Evolutionary conservation across 2,329 filamentous ascomycete genomes (phyloP), one percentile per base, ranked within the genome.

Genomic region (Hyphodiscus sp.): DNA sequence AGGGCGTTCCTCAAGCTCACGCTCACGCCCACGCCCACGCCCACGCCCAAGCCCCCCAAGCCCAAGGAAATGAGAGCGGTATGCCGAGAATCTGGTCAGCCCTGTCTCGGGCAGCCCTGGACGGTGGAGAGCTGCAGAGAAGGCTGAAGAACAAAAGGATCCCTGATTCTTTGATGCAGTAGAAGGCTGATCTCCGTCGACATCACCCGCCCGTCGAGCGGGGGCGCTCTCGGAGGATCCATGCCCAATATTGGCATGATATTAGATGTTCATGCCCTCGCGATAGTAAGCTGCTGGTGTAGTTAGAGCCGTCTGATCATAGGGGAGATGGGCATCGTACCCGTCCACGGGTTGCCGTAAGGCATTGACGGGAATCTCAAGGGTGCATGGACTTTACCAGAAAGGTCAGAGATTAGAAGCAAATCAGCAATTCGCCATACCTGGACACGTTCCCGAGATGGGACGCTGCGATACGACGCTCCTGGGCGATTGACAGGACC

Each of bases 161-260:
- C 33, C 5, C 33, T 38, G 11, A 2, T 6, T 38, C 13, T 2
- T n/a, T 38, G 23, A 26, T 8, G 23, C 23, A 26, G 23, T 38
- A 38, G 33, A 13, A 6, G 4, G 33, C 5, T 38, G 33, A 61
- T 59, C 54, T 50, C 51, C 51, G 56, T 58, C 41, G 50, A 47
- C 53, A 58, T 56, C 47, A 52, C 50, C 45, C 45, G 49, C 51
- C n/a, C n/a, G n/a, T n/a, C n/a, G n/a, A n/a, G n/a, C n/a, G n/a
- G n/a, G n/a, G n/a, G 1, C 41, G 20, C 11, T 20, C 18, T 41
- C 42, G 7, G 15, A 8, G 23, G 15, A 55, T 49, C 53, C 56
- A 47, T 47, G 53, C 20, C 42, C 53, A 58, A 50, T 58, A 58
- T 58, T 53, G 55, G 41, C 19, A 18, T 51, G 52, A 59, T 56